Evolutionary conservation across 257 asterid species (phyloP), one percentile per base, ranked within the genome.

Genomic region (Scutellaria minor): DNA sequence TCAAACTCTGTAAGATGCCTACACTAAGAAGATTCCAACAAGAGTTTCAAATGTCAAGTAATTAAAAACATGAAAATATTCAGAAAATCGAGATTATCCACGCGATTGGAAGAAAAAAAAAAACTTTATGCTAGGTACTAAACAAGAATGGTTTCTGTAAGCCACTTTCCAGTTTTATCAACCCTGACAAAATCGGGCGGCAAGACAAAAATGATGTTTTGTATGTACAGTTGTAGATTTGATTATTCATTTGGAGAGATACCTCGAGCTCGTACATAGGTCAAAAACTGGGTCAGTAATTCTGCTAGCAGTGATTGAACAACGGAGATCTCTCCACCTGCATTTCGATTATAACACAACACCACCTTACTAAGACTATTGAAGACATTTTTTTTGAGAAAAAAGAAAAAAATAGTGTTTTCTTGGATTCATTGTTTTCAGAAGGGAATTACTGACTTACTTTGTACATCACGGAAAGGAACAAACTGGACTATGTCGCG

Each of bases 401-500:
- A 56, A 18, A 18, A 18, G 18, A 18, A 31, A 31, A 31, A 31
- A 0, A 66, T 41, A 31, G 2, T 31, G 37, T 66, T 31, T 31
- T 31, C 37, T 31, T 3, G 5, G 37, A 31, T 31, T 31, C 3
- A 31, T 2, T 31, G 37, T 31, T 31, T 4, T 31, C 37, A 31
- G 37, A 31, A 31, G 37, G 37, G 37, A 31, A 31, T 31, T 31
- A 31, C 37, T 47, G 66, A 45, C 96, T 82, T 81, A 95, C 99
- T 80, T 73, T 95, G 98, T 77, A 90, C 84, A 45, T 90, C 97
- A 12, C 96, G 90, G 64, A 92, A 81, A 46, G 99, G 99, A 68
- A 95, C 96, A 76, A 95, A 95, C 77, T 95, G 99, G 72, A 95
- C 98, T 39, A 95, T 92, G 73, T 95, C 99, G 2, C 98, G 97